A percentile compares a stretch with the other conserved stretches of the same genome.
These are phyloP conservation scores for Pythium dissimile DNA, from an alignment of 352 stramenopile species.

Conservation along the genomic window DNA sequence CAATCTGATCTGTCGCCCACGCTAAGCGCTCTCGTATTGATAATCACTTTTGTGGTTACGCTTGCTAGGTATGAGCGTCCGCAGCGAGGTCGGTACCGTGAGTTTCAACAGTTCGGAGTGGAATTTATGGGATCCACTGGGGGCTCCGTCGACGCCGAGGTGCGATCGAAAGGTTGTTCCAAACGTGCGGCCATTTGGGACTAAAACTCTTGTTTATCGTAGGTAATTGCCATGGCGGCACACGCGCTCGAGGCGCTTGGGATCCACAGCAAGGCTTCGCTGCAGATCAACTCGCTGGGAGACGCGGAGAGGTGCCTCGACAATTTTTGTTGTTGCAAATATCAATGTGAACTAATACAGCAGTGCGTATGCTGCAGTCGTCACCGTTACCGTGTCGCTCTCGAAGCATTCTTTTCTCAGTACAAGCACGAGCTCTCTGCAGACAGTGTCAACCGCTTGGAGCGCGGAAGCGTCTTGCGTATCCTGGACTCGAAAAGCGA, in stretches of 20 bases:
- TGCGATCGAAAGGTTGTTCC: constrained; percentile 12
- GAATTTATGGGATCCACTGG: constrained; percentile 81
- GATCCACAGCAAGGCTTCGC: constrained; percentile 51
- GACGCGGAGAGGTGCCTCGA: constrained; percentile 64
- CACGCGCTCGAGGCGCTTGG: constrained; percentile 51
- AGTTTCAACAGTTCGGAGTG: constrained; percentile 88
- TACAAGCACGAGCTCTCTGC: constrained; percentile 62
- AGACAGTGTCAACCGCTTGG: constrained; percentile 73
- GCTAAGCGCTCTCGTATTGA: background rate
- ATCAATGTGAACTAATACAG: background rate
- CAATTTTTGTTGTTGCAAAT: background rate
- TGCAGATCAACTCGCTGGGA: constrained; percentile 84
- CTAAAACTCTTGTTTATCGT: background rate
- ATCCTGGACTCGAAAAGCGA: constrained; percentile 86
- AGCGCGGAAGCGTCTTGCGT: constrained; percentile 78
- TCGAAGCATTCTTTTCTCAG: constrained; percentile 62
- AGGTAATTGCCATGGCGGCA: constrained; percentile 80
- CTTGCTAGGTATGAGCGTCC: constrained; percentile 75
- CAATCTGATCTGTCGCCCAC: too few species aligned
- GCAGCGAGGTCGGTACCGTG: constrained; percentile 79
- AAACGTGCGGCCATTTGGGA: too few species aligned
- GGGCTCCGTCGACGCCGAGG: constrained; percentile 76
- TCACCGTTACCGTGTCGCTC: constrained; percentile 54
- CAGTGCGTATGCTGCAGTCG: constrained; percentile 34
- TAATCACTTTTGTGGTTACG: background rate